Evolutionary conservation across 2,329 filamentous ascomycete genomes (phyloP), one percentile per base, ranked within the genome.

Genomic region (Ophiobolus disseminans): DNA sequence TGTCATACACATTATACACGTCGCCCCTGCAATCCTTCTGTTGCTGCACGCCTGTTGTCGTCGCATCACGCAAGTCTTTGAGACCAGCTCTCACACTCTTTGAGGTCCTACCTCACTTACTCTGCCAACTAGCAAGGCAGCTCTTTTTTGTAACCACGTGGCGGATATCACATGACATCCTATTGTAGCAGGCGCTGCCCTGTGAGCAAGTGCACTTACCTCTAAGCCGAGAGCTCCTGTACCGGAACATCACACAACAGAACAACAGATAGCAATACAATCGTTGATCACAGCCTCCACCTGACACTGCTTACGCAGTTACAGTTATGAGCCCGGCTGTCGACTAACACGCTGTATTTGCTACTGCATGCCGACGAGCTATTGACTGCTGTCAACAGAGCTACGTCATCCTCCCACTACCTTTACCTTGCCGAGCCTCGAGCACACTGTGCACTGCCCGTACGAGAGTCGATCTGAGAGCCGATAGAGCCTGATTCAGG

Each of bases 291-390:
- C 23, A 26, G 23, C 23, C 23, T 26, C 23, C 23, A 11, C 6
- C 50, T 40, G 35, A 53, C 4, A 61, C 62, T 46, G 46, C 64
- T 20, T 46, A 40, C 22, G 43, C 64, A 50, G 57, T 65, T 31
- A n/a, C n/a, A 42, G 39, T 42, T 42, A 42, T 42, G 39, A 42
- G 39, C 39, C 25, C 39, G 39, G 39, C 28, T 42, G 19, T 20
- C 39, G 39, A 30, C 26, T 31, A 13, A 42, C 25, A 20, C 23
- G 10, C 39, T 31, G 17, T 31, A 22, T 31, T 31, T 21, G 13
- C 28, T 19, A 31, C 17, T 20, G 34, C 34, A 36, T 20, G 16
- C 37, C 25, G 37, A 40, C 25, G 13, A 40, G 25, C 37, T 14
- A 40, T 40, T 40, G 37, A 40, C 25, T 19, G 25, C 25, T 26